Conservation (phyloP, 495 filamentous ascomycete species). For the Penicilliopsis zonata region DNA sequence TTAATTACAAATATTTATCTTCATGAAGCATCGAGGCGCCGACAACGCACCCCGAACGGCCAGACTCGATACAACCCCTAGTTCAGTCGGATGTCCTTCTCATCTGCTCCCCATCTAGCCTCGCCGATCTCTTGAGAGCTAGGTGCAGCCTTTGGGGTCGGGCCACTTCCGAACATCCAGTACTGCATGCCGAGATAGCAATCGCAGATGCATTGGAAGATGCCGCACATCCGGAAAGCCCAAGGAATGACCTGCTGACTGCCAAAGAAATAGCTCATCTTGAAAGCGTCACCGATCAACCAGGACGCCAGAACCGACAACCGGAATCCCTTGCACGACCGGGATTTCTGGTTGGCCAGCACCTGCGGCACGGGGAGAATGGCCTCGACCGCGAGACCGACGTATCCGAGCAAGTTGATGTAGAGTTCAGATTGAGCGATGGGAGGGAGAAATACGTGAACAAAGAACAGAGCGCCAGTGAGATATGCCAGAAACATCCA, state of each 20-base stretch:
- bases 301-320: constrained; percentile 76
- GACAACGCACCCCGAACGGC: too few relatives aligned
- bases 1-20: too few relatives aligned
- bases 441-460: constrained; percentile 63
- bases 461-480: constrained; percentile 45
- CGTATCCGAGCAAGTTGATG: constrained; percentile 59
- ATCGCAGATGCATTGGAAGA: constrained; percentile 87
- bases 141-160: constrained; percentile 8
- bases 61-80: constrained; percentile 13
- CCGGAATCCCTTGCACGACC: constrained; percentile 83
- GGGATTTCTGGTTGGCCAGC: constrained; percentile 60
- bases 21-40: too few relatives aligned
- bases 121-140: constrained; percentile 11
- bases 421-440: constrained; percentile 51
- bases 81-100: constrained; percentile 28
- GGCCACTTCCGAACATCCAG: constrained; percentile 60
- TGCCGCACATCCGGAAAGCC: constrained; percentile 84
- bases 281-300: constrained; percentile 87
- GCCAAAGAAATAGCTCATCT: constrained; percentile 87
- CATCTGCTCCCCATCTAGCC: constrained; percentile 17
- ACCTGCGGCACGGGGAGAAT: constrained; percentile 85
- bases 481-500: constrained; percentile 78
- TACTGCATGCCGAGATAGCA: constrained; percentile 75
- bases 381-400: constrained; percentile 84
- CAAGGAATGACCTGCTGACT: constrained; percentile 59